A percentile compares a stretch with the other conserved stretches of the same genome.
Evolutionary conservation across 73 alveolate genomes (phyloP).

Genomic region (Symbiodinium pilosum): DNA sequence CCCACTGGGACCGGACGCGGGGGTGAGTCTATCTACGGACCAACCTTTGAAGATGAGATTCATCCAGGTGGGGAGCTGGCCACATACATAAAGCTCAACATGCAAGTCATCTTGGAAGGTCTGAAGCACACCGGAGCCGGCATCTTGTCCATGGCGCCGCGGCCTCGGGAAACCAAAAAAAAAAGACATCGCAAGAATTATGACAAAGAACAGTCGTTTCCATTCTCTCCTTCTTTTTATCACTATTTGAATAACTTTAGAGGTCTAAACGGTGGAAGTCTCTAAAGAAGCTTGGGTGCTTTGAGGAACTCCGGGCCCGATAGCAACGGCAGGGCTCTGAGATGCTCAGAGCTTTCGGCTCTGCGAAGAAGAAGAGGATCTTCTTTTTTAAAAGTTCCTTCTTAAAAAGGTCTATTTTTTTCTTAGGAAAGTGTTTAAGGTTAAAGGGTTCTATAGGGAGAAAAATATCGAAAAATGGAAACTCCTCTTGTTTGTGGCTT

Average conservation of each 20-base stretch:
- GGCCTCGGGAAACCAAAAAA: not conserved
- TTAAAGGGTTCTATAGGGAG: not conserved
- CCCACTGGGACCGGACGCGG: conserved; percentile 98
- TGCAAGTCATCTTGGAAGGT: not conserved
- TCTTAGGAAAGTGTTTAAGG: not conserved
- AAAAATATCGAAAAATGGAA: not conserved
- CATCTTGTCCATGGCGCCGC: conserved; percentile 65
- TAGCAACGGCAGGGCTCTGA: conserved; percentile 39
- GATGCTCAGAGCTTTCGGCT: not conserved
- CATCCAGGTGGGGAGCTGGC: conserved; percentile 95
- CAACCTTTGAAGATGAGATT: conserved; percentile 97
- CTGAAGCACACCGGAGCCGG: conserved; percentile 78
- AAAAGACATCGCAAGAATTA: too few species aligned
- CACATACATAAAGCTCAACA: too few species aligned
- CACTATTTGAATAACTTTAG: too few species aligned
- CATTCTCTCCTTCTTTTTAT: too few species aligned
- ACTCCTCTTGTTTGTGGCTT: too few species aligned
- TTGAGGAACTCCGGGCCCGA: conserved; percentile 70
- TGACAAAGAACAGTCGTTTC: too few species aligned
- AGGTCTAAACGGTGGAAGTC: too few species aligned
- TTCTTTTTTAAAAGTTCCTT: not conserved
- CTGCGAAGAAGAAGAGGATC: not conserved
- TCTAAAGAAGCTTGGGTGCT: too few species aligned
- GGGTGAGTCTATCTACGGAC: conserved; percentile 97
- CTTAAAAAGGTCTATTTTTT: not conserved